Conservation (phyloP, 805 yeast species). For the Candida sakaeoensis region DNA sequence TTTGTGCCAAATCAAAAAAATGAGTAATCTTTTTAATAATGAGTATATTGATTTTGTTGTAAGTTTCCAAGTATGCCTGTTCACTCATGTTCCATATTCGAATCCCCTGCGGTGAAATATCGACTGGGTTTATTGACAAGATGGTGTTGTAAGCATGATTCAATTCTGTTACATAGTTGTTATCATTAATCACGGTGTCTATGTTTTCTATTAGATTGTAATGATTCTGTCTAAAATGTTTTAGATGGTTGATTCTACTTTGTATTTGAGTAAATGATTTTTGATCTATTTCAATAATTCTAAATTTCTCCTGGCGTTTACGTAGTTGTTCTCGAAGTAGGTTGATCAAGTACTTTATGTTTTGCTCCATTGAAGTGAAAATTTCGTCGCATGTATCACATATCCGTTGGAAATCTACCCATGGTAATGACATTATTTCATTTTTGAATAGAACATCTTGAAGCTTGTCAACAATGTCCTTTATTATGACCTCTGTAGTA, state of each 20-base stretch:
- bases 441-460: slow-evolving; percentile 27
- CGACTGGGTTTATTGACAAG: slow-evolving; percentile 26
- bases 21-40: slow-evolving; percentile 22
- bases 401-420: slow-evolving; percentile 32
- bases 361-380: slow-evolving; percentile 54
- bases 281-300: slow-evolving; percentile 58
- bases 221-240: slow-evolving; percentile 50
- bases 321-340: slow-evolving; percentile 72
- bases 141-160: slow-evolving; percentile 27
- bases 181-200: slow-evolving; percentile 11
- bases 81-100: slow-evolving; percentile 28
- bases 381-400: slow-evolving; percentile 23
- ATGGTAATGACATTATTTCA: slow-evolving; percentile 44
- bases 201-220: slow-evolving; percentile 41
- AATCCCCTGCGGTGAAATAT: slow-evolving; percentile 28
- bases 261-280: slow-evolving; percentile 29
- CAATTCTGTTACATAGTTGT: slow-evolving; percentile 3
- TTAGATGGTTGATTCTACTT: slow-evolving; percentile 42
- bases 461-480: slow-evolving; percentile 47
- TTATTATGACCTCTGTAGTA: slow-evolving; percentile 62
- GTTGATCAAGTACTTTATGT: slow-evolving; percentile 58
- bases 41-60: slow-evolving; percentile 18
- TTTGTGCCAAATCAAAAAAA: slow-evolving; percentile 21
- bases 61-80: slow-evolving; percentile 20
- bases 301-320: slow-evolving; percentile 66